Conservation (phyloP, 176 grass and related monocot genomes). For the Triticum monococcum region DNA sequence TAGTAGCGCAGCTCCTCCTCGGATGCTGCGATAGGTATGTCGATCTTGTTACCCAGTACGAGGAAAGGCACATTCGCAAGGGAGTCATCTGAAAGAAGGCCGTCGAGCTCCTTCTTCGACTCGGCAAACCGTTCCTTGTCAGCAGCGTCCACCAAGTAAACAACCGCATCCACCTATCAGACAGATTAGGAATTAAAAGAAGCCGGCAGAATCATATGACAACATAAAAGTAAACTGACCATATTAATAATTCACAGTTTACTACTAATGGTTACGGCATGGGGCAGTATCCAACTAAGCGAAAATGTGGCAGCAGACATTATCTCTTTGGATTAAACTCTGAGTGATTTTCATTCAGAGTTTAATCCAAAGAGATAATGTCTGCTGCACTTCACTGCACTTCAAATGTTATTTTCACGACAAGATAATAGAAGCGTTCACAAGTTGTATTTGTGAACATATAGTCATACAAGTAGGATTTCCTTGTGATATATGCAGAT, state of each 20-base stretch:
- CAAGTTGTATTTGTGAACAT: neutral
- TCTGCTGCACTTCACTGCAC: neutral
- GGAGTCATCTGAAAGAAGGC: slow-evolving; percentile 48
- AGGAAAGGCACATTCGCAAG: slow-evolving; percentile 53
- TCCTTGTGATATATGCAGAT: neutral
- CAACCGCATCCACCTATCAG: slow-evolving; percentile 50
- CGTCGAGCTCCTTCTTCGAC: slow-evolving; percentile 50
- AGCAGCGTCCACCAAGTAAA: slow-evolving; percentile 55
- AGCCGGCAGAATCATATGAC: neutral
- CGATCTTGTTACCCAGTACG: slow-evolving; percentile 54
- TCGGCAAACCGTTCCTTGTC: slow-evolving; percentile 55
- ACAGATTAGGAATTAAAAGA: slow-evolving; percentile 20
- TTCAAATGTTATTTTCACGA: neutral
- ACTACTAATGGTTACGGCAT: neutral
- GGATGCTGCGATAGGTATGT: slow-evolving; percentile 55
- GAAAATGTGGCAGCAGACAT: neutral
- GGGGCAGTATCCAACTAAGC: neutral
- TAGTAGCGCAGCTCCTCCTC: slow-evolving; percentile 69
- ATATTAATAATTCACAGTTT: neutral
- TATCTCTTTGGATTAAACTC: neutral
- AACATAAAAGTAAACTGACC: neutral
- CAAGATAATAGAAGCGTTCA: neutral
- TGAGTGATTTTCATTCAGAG: neutral
- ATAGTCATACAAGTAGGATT: neutral
- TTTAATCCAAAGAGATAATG: too few species aligned